A percentile compares a stretch with the other conserved stretches of the same genome.
Evolutionary conservation across 2,329 filamentous ascomycete genomes (phyloP).

Genomic region (Claviceps citrina): DNA sequence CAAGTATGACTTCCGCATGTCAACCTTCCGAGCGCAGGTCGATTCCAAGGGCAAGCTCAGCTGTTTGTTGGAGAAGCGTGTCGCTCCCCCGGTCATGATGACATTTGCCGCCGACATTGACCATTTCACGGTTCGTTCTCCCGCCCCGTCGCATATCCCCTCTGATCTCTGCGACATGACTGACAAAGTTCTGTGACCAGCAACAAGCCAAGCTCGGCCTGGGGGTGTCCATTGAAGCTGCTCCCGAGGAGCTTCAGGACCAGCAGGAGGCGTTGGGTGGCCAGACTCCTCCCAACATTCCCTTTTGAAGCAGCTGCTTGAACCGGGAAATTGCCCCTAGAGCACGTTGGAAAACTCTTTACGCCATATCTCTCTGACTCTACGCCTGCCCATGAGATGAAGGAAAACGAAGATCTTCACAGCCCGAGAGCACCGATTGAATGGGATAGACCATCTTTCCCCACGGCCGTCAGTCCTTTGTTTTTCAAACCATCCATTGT

Average conservation of each 20-base stretch:
- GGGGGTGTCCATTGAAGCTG: constrained; percentile 79
- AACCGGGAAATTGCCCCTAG: not conserved
- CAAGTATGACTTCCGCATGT: constrained; percentile 96
- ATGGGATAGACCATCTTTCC: not conserved
- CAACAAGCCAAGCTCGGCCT: constrained; percentile 91
- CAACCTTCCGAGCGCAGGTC: constrained; percentile 87
- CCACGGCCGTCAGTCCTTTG: not conserved
- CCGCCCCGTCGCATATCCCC: not conserved
- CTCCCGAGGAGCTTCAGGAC: constrained; percentile 72
- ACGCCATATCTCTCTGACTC: constrained; percentile 8
- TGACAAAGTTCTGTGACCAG: constrained; percentile 28
- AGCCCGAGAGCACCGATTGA: too few relatives aligned
- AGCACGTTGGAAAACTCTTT: constrained; percentile 9
- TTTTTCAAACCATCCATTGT: not conserved
- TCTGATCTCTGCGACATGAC: constrained; percentile 10
- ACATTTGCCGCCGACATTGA: constrained; percentile 95
- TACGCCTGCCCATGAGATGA: constrained; percentile 10
- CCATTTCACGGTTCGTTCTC: constrained; percentile 67
- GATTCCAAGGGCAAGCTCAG: constrained; percentile 90
- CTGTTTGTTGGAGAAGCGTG: constrained; percentile 86
- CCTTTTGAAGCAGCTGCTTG: constrained; percentile 34
- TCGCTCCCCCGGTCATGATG: constrained; percentile 81
- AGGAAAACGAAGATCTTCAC: constrained; percentile 6
- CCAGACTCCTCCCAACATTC: constrained; percentile 41
- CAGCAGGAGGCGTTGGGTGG: constrained; percentile 52